phyloP scores from a whole-genome alignment of 2,329 filamentous ascomycete genomes.

The Aspergillus pseudotamarii region DNA sequence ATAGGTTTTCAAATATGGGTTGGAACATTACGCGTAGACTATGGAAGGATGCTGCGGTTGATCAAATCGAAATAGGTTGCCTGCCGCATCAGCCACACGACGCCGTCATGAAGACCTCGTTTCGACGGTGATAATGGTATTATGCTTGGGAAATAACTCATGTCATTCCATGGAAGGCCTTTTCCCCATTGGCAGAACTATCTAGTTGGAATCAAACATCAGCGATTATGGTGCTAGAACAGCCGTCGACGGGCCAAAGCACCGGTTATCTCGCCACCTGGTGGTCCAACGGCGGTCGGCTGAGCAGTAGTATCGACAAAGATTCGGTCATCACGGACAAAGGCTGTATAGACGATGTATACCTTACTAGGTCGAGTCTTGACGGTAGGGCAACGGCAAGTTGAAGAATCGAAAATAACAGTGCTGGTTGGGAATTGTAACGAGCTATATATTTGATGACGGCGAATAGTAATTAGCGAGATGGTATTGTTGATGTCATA shows the following conservation, averaged over 20 bases:
- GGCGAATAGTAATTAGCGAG: background rate
- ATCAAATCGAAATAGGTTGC: background rate
- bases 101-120: background rate
- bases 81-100: background rate
- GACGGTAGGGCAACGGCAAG: background rate
- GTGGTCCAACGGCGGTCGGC: background rate
- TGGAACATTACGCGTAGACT: too few relatives aligned
- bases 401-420: too few relatives aligned
- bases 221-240: background rate
- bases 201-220: background rate
- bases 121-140: background rate
- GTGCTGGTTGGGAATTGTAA: background rate
- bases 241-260: background rate
- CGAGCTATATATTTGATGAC: background rate
- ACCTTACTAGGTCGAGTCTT: too few relatives aligned
- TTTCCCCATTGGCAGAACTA: background rate
- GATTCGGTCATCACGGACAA: too few relatives aligned
- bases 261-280: background rate
- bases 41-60: background rate
- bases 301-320: too few relatives aligned
- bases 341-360: too few relatives aligned
- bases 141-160: background rate
- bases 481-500: background rate
- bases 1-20: too few relatives aligned
- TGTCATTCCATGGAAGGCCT: background rate